Evolutionary conservation across 306 rosid species (phyloP).

Genomic region (Echinosophora koreensis): DNA sequence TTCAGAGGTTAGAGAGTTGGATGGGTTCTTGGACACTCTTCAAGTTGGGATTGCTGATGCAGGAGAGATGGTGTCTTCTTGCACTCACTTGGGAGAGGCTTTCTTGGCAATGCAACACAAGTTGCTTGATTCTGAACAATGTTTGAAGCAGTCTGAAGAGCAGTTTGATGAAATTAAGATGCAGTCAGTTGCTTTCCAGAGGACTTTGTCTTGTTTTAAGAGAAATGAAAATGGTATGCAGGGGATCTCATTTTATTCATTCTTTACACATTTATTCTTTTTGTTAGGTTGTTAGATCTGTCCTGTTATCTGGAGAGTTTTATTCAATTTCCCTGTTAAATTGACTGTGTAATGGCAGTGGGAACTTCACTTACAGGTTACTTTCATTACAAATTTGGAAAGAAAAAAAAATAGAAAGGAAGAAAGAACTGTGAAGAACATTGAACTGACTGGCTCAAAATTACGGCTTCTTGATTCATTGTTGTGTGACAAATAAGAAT

Average conservation of each 20-base stretch:
- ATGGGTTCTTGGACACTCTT: slow-evolving; percentile 53
- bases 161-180: slow-evolving; percentile 64
- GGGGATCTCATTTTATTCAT: slow-evolving; percentile 34
- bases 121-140: slow-evolving; percentile 55
- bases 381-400: not conserved
- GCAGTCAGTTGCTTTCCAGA: slow-evolving; percentile 62
- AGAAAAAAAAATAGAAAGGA: not conserved
- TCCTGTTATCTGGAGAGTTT: slow-evolving; percentile 1
- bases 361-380: not conserved
- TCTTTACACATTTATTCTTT: not conserved
- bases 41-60: slow-evolving; percentile 50
- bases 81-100: slow-evolving; percentile 53
- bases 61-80: slow-evolving; percentile 49
- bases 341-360: slow-evolving; percentile 1
- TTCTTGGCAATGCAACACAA: slow-evolving; percentile 51
- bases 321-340: slow-evolving; percentile 33
- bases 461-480: slow-evolving; percentile 25
- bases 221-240: slow-evolving; percentile 61
- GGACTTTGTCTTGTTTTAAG: slow-evolving; percentile 49
- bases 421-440: not conserved
- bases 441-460: slow-evolving; percentile 33
- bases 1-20: slow-evolving; percentile 67
- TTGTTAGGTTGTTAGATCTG: slow-evolving; percentile 25
- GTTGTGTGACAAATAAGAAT: slow-evolving; percentile 18
- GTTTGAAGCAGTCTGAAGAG: slow-evolving; percentile 64